Conservation (phyloP, 2,329 filamentous ascomycete species). For the Epichloe sylvatica region DNA sequence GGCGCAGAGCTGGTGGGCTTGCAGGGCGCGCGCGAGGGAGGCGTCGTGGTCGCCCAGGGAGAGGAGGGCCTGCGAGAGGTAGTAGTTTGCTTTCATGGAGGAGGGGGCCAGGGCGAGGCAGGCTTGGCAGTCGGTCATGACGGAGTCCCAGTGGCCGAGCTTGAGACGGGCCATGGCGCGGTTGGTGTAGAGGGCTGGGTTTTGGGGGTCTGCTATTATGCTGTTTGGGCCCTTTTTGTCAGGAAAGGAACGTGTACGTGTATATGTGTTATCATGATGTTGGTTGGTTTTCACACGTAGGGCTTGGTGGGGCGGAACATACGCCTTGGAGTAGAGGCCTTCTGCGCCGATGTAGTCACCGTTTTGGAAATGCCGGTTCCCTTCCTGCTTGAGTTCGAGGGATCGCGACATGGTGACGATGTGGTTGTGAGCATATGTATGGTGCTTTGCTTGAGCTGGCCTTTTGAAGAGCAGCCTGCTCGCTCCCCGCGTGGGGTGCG, state of each 20-base stretch:
- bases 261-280: background rate
- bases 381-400: slow-evolving; percentile 37
- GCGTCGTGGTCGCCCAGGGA: slow-evolving; percentile 49
- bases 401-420: slow-evolving; percentile 20
- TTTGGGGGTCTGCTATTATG: slow-evolving; percentile 63
- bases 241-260: background rate
- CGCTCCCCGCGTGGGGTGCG: too few relatives aligned
- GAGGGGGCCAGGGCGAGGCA: slow-evolving; percentile 53
- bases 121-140: slow-evolving; percentile 61
- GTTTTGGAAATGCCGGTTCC: slow-evolving; percentile 50
- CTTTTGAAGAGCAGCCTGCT: too few relatives aligned
- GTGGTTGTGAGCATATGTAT: too few relatives aligned
- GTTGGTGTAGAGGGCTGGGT: slow-evolving; percentile 76
- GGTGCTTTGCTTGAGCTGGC: too few relatives aligned
- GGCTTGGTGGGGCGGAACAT: slow-evolving; percentile 15
- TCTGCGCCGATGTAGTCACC: slow-evolving; percentile 55
- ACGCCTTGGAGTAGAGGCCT: slow-evolving; percentile 58
- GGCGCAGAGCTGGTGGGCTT: slow-evolving; percentile 59
- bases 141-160: slow-evolving; percentile 57
- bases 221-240: slow-evolving; percentile 23
- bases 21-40: slow-evolving; percentile 54
- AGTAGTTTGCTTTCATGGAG: slow-evolving; percentile 72
- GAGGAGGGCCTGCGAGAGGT: slow-evolving; percentile 74
- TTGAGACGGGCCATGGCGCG: slow-evolving; percentile 71
- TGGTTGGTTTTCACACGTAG: too few relatives aligned